These are phyloP conservation scores for Pycnococcus provasolii DNA, from an alignment of 139 green algal species.

Conservation along the genomic window DNA sequence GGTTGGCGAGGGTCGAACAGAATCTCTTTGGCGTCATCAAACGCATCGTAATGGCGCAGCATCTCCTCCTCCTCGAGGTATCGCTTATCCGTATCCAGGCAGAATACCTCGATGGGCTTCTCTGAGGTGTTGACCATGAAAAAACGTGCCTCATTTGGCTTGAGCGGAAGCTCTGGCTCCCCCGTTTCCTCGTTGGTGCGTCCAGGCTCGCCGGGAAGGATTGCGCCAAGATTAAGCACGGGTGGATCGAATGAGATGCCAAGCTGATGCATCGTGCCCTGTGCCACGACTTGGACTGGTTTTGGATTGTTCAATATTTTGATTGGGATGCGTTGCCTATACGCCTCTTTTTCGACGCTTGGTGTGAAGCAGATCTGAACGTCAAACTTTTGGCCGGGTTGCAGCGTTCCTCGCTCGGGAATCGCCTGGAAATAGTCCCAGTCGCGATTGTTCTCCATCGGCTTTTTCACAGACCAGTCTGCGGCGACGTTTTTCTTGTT, in stretches of 20 bases:
- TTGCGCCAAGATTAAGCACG: constrained; percentile 47
- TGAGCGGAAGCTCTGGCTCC: neutral
- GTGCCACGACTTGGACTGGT: constrained; percentile 31
- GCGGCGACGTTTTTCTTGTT: constrained; percentile 53
- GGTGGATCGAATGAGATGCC: constrained; percentile 36
- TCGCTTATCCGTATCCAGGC: constrained; percentile 54
- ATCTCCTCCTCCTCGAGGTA: constrained; percentile 52
- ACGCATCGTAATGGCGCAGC: constrained; percentile 36
- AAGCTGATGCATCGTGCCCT: constrained; percentile 35
- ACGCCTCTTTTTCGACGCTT: constrained; percentile 23
- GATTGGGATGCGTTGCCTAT: constrained; percentile 46
- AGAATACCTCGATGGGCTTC: constrained; percentile 50
- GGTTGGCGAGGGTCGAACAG: constrained; percentile 36
- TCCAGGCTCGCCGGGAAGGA: constrained; percentile 44
- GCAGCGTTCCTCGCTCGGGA: constrained; percentile 41
- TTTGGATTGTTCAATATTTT: constrained; percentile 48
- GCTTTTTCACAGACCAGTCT: constrained; percentile 56
- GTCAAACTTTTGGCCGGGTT: constrained; percentile 34
- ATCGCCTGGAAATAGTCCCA: constrained; percentile 50
- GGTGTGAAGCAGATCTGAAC: constrained; percentile 52
- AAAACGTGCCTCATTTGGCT: constrained; percentile 33
- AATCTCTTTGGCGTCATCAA: constrained; percentile 32
- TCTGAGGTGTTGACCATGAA: constrained; percentile 48
- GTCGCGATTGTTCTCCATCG: constrained; percentile 48
- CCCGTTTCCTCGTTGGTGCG: neutral